Percentiles rank a stretch among this genome's conserved stretches.
These are phyloP conservation scores for Eucalyptus cloeziana DNA, from an alignment of 345 rosid species.

Conservation along the genomic window DNA sequence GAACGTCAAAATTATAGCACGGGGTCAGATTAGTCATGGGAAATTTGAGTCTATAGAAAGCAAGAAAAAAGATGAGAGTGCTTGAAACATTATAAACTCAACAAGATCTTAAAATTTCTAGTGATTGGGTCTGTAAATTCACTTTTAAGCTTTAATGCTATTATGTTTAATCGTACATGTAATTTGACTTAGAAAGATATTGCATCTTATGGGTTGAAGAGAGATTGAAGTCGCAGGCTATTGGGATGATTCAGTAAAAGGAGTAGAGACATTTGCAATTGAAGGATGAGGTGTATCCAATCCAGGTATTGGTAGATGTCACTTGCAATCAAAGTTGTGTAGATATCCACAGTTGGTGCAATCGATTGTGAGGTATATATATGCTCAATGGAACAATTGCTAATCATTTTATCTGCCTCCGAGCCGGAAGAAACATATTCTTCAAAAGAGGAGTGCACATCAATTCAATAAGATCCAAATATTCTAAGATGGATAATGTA, in stretches of 20 bases:
- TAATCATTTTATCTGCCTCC: too few species aligned
- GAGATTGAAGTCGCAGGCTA: not conserved
- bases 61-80: not conserved
- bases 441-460: not conserved
- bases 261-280: not conserved
- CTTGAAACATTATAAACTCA: not conserved
- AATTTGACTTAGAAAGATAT: not conserved
- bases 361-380: not conserved
- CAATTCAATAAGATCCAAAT: not conserved
- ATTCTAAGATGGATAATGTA: not conserved
- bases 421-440: accelerated
- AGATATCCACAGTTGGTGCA: not conserved
- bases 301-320: not conserved
- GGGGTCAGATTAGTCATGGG: not conserved
- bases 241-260: not conserved
- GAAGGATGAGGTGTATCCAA: not conserved
- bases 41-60: not conserved
- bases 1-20: not conserved
- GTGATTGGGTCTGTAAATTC: not conserved
- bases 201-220: not conserved
- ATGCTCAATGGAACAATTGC: not conserved
- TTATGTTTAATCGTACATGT: not conserved
- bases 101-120: not conserved
- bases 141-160: not conserved
- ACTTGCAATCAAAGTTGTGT: not conserved